Evolutionary conservation across 345 rosid genomes (phyloP).

Genomic region (Aquilaria sinensis): DNA sequence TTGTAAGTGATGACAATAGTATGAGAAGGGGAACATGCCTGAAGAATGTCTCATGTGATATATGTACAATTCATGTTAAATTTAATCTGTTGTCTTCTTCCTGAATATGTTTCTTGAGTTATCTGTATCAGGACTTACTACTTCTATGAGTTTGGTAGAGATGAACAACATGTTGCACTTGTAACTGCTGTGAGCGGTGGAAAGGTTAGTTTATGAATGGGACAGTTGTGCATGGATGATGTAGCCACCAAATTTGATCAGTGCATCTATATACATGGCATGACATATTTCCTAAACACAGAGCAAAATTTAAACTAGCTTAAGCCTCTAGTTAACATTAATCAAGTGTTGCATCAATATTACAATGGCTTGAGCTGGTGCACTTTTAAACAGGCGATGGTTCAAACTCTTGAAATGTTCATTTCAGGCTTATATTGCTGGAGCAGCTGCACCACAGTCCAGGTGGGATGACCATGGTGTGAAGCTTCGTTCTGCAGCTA

Average conservation of each 20-base stretch:
- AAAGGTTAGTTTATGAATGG: slow-evolving; percentile 42
- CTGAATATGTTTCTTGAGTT: slow-evolving; percentile 4
- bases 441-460: slow-evolving; percentile 83
- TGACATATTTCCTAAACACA: too few relatives aligned
- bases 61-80: not conserved
- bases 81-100: slow-evolving; percentile 5
- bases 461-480: slow-evolving; percentile 77
- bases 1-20: not conserved
- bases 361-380: too few relatives aligned
- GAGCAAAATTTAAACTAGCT: too few relatives aligned
- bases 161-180: slow-evolving; percentile 65
- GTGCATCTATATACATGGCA: too few relatives aligned
- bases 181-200: slow-evolving; percentile 72
- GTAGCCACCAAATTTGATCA: too few relatives aligned
- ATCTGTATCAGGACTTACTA: slow-evolving; percentile 66
- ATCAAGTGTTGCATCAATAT: too few relatives aligned
- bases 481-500: slow-evolving; percentile 77
- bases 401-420: too few relatives aligned
- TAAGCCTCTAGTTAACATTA: too few relatives aligned
- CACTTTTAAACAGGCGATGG: too few relatives aligned
- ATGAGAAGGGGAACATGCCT: not conserved
- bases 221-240: not conserved
- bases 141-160: slow-evolving; percentile 82
- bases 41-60: slow-evolving; percentile 1
- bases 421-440: slow-evolving; percentile 64